Conservation (phyloP, 257 asterid genomes). For the Solanum peruvianum region DNA sequence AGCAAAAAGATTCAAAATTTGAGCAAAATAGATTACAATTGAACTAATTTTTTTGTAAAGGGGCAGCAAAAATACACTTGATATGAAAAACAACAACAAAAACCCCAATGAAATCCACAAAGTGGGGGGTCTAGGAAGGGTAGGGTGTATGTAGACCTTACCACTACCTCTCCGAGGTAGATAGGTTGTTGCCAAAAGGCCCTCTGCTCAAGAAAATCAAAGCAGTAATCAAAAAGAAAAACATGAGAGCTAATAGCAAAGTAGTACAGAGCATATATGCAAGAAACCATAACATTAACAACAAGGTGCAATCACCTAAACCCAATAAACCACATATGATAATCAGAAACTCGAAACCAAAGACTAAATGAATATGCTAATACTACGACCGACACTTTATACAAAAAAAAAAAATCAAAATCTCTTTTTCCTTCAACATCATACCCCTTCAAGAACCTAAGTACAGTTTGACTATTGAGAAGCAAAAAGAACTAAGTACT, state of each 20-base stretch:
- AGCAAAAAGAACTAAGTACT: background rate
- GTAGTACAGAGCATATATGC: background rate
- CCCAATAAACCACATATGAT: background rate
- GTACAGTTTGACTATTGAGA: background rate
- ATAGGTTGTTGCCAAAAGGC: background rate
- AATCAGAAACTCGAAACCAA: background rate
- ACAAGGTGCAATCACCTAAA: background rate
- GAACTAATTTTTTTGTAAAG: background rate
- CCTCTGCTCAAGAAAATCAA: background rate
- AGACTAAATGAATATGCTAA: background rate
- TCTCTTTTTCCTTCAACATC: background rate
- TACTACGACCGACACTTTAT: background rate
- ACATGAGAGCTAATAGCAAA: background rate
- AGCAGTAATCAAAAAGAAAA: background rate
- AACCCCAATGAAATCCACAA: background rate
- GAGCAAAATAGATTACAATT: background rate
- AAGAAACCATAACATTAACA: background rate
- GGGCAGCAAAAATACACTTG: background rate
- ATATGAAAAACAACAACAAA: background rate
- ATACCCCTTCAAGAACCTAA: background rate
- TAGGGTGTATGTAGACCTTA: background rate
- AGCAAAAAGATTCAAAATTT: background rate
- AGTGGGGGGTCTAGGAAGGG: background rate
- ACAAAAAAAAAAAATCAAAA: background rate
- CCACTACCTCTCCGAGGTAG: background rate